Conservation (phyloP, 768 basidiomycete genomes). For the Termitomyces bulborhizus region DNA sequence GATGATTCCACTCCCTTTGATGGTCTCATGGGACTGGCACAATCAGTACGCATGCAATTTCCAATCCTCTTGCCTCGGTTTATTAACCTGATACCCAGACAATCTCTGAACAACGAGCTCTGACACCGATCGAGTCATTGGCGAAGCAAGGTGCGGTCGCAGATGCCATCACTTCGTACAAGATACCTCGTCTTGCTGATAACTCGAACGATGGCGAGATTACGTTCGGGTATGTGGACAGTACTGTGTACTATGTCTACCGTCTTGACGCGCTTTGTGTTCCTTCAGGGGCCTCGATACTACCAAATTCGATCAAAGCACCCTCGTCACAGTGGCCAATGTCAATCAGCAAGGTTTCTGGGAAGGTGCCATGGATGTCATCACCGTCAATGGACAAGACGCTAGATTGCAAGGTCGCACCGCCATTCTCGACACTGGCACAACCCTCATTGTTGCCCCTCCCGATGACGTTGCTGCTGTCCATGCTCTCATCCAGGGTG, state of each 20-base stretch:
- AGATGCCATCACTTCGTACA: constrained; percentile 70
- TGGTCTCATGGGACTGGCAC: constrained; percentile 73
- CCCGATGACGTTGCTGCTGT: constrained; percentile 30
- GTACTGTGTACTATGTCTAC: neutral
- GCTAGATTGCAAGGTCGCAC: constrained; percentile 53
- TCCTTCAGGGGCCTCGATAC: constrained; percentile 48
- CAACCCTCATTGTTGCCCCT: constrained; percentile 47
- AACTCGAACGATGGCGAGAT: constrained; percentile 70
- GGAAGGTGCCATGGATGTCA: constrained; percentile 60
- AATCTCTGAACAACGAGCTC: constrained; percentile 58
- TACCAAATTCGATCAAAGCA: constrained; percentile 56
- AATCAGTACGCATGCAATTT: constrained; percentile 42
- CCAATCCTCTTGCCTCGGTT: neutral
- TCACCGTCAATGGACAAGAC: constrained; percentile 52
- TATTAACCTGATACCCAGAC: constrained; percentile 23
- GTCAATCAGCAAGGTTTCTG: constrained; percentile 72
- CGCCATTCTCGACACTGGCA: constrained; percentile 65
- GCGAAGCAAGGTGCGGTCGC: constrained; percentile 49
- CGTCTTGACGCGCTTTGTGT: neutral
- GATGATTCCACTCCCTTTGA: constrained; percentile 46
- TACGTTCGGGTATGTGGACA: constrained; percentile 54
- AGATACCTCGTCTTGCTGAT: constrained; percentile 71
- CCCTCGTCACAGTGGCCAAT: constrained; percentile 56
- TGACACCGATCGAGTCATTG: constrained; percentile 70
- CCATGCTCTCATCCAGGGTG: constrained; percentile 36